Evolutionary conservation across 106 monocot species (phyloP).

Genomic region (Acanthochlamys bracteata): DNA sequence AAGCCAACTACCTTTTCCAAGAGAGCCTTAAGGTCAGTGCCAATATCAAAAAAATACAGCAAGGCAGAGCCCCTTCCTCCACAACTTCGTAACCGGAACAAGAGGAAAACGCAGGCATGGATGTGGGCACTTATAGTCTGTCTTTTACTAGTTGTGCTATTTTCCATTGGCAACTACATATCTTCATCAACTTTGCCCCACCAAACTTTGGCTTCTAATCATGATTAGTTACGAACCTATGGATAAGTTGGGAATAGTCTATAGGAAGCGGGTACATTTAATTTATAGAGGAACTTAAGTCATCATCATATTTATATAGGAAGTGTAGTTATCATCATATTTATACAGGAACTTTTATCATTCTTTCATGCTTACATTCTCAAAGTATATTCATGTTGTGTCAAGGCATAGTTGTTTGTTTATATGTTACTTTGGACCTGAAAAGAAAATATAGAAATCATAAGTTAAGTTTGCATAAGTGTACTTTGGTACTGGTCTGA

Average conservation of each 20-base stretch:
- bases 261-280: not conserved
- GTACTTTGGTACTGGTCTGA: too few relatives aligned
- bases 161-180: conserved; percentile 52
- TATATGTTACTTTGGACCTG: not conserved
- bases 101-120: conserved; percentile 60
- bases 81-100: conserved; percentile 56
- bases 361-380: not conserved
- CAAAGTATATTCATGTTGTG: not conserved
- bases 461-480: not conserved
- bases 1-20: conserved; percentile 4
- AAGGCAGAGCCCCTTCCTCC: conserved; percentile 41
- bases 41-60: conserved; percentile 24
- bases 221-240: not conserved
- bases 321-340: not conserved
- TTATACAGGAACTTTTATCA: not conserved
- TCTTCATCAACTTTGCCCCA: conserved; percentile 16
- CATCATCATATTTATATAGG: too few relatives aligned
- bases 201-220: conserved; percentile 23
- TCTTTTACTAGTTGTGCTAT: conserved; percentile 24
- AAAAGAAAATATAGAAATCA: not conserved
- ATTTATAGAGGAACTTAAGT: not conserved
- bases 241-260: not conserved
- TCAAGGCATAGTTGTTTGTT: not conserved
- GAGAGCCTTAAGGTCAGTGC: conserved; percentile 13
- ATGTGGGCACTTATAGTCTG: conserved; percentile 31